These are phyloP conservation scores for Strobilomyces echinocephalus DNA, from an alignment of 768 basidiomycete genomes.

Conservation along the genomic window DNA sequence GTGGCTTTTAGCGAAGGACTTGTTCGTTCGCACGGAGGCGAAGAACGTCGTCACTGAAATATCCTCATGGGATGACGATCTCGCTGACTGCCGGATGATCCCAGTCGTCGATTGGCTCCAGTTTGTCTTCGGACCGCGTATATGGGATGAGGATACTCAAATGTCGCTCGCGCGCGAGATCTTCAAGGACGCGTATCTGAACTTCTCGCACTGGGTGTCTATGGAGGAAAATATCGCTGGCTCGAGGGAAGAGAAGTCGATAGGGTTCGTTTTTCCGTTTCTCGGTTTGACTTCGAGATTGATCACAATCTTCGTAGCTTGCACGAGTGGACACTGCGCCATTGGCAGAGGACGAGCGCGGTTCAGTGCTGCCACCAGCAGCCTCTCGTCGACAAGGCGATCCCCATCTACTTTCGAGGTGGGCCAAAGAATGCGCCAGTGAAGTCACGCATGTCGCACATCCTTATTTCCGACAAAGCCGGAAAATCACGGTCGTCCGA, in stretches of 20 bases:
- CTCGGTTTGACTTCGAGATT: too few relatives aligned
- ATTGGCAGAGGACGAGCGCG: constrained; percentile 1
- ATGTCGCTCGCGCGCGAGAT: neutral
- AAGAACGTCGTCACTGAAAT: neutral
- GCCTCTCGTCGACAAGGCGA: neutral
- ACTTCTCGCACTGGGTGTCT: constrained; percentile 14
- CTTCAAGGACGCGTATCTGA: constrained; percentile 9
- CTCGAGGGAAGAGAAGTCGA: neutral
- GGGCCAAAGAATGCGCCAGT: neutral
- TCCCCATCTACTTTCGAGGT: neutral
- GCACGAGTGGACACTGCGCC: constrained; percentile 7
- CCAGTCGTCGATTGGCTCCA: constrained; percentile 10
- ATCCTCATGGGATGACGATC: neutral
- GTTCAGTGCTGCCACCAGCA: constrained; percentile 14
- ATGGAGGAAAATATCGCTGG: constrained; percentile 8
- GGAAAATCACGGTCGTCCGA: neutral
- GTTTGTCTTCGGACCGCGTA: constrained; percentile 2
- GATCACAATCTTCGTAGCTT: neutral
- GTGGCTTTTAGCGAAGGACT: constrained; percentile 7
- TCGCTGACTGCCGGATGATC: constrained; percentile 10
- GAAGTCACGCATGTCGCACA: neutral
- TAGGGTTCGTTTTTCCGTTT: neutral
- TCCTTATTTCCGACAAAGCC: neutral
- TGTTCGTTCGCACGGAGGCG: neutral
- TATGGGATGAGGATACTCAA: neutral